These are phyloP conservation scores for Gypsophila paniculata DNA, from an alignment of 179 eudicot species.

Conservation along the genomic window DNA sequence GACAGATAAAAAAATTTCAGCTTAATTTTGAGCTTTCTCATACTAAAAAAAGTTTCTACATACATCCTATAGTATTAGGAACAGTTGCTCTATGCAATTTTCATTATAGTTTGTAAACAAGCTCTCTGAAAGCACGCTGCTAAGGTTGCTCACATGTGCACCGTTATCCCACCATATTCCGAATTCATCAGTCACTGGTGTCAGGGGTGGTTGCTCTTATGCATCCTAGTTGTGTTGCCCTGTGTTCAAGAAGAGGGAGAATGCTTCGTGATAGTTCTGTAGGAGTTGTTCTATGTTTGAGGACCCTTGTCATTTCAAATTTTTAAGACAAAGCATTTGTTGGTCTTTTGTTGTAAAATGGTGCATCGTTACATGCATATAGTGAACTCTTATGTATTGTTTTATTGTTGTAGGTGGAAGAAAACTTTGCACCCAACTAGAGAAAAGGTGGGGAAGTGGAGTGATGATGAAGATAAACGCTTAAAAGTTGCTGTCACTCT, in stretches of 20 bases:
- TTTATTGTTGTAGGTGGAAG: conserved; percentile 51
- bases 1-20: background rate
- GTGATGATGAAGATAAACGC: conserved; percentile 63
- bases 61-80: background rate
- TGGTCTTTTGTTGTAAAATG: too few species aligned
- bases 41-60: background rate
- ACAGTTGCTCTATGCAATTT: background rate
- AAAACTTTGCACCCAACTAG: conserved; percentile 76
- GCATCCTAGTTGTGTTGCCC: too few species aligned
- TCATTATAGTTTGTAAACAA: background rate
- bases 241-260: background rate
- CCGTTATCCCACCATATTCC: background rate
- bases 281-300: background rate
- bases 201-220: too few species aligned
- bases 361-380: too few species aligned
- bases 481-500: conserved; percentile 67
- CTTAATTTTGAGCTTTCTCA: background rate
- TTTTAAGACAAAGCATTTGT: too few species aligned
- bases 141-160: background rate
- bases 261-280: background rate
- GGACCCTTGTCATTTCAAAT: too few species aligned
- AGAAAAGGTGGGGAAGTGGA: conserved; percentile 73
- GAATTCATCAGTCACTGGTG: too few species aligned
- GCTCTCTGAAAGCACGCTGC: background rate
- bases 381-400: background rate